Conservation (phyloP, 164 flowering plant genomes). For the Aristolochia contorta region DNA sequence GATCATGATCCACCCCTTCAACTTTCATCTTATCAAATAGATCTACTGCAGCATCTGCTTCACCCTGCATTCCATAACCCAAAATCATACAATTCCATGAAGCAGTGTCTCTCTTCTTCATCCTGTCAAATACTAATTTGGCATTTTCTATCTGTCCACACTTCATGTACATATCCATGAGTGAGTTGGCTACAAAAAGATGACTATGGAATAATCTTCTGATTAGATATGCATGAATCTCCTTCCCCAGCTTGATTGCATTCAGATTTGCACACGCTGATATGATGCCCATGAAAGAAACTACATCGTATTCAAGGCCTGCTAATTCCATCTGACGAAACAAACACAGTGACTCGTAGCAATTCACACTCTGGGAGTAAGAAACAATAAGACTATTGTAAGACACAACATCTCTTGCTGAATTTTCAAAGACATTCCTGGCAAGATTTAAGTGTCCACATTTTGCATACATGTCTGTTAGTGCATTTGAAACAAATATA, state of each 20-base stretch:
- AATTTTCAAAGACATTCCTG: slow-evolving; percentile 6
- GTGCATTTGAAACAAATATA: slow-evolving; percentile 11
- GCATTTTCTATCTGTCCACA: slow-evolving; percentile 12
- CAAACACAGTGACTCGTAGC: slow-evolving; percentile 5
- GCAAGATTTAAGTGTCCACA: slow-evolving; percentile 12
- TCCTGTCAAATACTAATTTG: slow-evolving; percentile 8
- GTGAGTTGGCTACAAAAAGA: slow-evolving; percentile 13
- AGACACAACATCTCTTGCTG: slow-evolving; percentile 10
- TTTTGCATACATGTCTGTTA: slow-evolving; percentile 14
- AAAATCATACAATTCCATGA: slow-evolving; percentile 21
- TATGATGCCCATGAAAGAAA: slow-evolving; percentile 11
- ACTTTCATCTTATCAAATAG: slow-evolving; percentile 25
- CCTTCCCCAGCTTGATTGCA: slow-evolving; percentile 15
- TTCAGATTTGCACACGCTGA: slow-evolving; percentile 14
- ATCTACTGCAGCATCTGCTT: slow-evolving; percentile 23
- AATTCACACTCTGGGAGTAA: slow-evolving; percentile 8
- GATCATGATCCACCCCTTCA: slow-evolving; percentile 10
- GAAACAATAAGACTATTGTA: slow-evolving; percentile 12
- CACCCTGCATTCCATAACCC: slow-evolving; percentile 37
- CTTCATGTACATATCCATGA: slow-evolving; percentile 15
- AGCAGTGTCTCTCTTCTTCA: slow-evolving; percentile 11
- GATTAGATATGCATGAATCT: slow-evolving; percentile 9
- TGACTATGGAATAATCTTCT: slow-evolving; percentile 4
- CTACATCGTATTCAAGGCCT: slow-evolving; percentile 10
- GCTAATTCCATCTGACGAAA: slow-evolving; percentile 8